Base-by-base conservation (phyloP, 1,284 basidiomycete species). In the Rhodofomes roseus region DNA sequence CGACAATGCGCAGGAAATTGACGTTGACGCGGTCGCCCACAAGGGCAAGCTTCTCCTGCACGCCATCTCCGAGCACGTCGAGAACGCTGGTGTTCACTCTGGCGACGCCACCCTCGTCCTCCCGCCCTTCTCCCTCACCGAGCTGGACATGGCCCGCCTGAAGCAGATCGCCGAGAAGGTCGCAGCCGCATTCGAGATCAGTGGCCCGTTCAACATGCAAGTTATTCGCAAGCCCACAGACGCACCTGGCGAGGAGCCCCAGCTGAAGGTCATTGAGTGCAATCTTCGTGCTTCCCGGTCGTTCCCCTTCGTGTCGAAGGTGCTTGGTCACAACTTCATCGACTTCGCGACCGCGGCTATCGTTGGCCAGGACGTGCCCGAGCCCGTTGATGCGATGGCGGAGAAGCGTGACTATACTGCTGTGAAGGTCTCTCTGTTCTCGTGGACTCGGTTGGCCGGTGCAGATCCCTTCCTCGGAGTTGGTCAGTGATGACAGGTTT, bases 161-260 rank as follows among this genome's bases (percentile, higher is more conserved):
- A 99, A 98, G 81, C 83, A 82, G 56, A 98, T 99, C 65, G 94
- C 96, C 0, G 86, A 94, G 76, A 98, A 98, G 78, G 95, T 99
- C 62, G 97, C 95, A 50, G 81, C 83, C 57, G 96, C 95, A 1
- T 97, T 98, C 75, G 82, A 98, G 70, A 98, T 99, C 62, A 96
- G 94, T 29, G 96, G 97, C 37, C 97, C 97, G 6, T 99, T 89
- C 87, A 99, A 99, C 77, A 99, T 99, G 95, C 97, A 99, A 77
- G 86, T 99, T 74, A 99, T 99, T 77, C 88, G 92, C 71, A 95
- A 96, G 76, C 84, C 87, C 2, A 74, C 84, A 9, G 79, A 78
- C 27, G 77, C 75, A 14, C 69, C 73, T 29, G 82, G 81, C 55
- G 79, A 85, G 60, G 81, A 89, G 58, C 81, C 90, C 8, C 80